Base-by-base conservation (phyloP, 176 grass and related monocot genomes). In the Stipa capillata region DNA sequence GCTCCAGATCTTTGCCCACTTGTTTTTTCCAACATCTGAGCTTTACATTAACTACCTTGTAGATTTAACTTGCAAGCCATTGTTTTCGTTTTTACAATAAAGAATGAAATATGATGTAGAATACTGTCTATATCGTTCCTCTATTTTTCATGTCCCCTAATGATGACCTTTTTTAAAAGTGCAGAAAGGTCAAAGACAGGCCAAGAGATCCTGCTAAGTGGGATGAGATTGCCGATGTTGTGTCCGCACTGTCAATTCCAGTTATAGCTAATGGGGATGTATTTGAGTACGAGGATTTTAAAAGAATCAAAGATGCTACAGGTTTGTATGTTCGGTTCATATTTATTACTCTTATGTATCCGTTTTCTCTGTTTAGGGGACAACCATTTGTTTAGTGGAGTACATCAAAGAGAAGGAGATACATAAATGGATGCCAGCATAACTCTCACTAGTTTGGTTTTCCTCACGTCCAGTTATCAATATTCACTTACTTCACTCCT, bases 231-330 rank as follows among this genome's bases (percentile, higher is more conserved):
- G 80, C 89, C n/a, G 88, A 98, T 88, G 92, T 98, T 76, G 92
- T 93, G 17, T 89, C 92, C 8, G 80, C 92, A 33, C 76, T 98
- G 71, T 98, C 92, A 28, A 95, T 98, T 87, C 92, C 96, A 74
- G 90, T 98, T 85, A 98, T 98, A 89, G 96, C 96, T 77, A 95
- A 91, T 85, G 96, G 96, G 65, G 92, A 98, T 82, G 89, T 94
- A 65, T 94, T 98, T 68, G 90, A 94, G 53, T 94, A 94, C 39
- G 90, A 98, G 59, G 96, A 98, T 98, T 98, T 98, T 82, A 88
- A 75, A 74, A 85, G 80, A 70, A 85, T 94, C 41, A 90, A 80
- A 95, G 69, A 95, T 75, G 83, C 81, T 48, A 93, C 92, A 93
- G 92, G 96, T 98, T 82, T 76, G 24, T 51, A 49, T 67, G 18